Percentiles rank a stretch among this genome's conserved stretches.
phyloP scores from a whole-genome alignment of 345 rosid genomes.

The Angophora floribunda region DNA sequence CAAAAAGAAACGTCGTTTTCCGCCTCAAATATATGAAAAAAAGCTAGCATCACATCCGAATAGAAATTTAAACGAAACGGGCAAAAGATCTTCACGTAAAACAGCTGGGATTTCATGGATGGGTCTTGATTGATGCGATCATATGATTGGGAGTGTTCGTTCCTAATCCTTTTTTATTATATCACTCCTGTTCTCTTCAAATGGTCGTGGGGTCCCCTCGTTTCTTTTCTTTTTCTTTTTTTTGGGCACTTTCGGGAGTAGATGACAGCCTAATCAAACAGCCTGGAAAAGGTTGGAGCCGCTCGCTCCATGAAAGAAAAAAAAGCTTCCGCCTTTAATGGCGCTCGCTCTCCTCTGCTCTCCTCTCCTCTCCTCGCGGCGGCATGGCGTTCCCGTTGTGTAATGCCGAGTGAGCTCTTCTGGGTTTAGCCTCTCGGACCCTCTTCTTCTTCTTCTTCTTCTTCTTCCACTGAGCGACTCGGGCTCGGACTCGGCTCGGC shows the following conservation, averaged over 20 bases:
- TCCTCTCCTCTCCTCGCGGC: neutral
- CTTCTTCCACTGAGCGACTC: neutral
- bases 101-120: neutral
- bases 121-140: neutral
- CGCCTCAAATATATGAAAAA: neutral
- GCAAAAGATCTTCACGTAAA: neutral
- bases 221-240: neutral
- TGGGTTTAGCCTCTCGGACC: neutral
- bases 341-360: neutral
- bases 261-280: constrained; percentile 73
- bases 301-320: constrained; percentile 9
- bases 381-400: neutral
- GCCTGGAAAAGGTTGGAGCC: constrained; percentile 73
- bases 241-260: neutral
- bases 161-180: neutral
- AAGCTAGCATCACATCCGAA: neutral
- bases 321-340: constrained; percentile 6
- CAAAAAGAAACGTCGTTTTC: neutral
- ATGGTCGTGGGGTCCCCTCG: constrained; percentile 22
- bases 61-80: neutral
- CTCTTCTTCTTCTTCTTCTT: neutral
- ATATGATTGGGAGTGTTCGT: neutral
- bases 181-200: neutral
- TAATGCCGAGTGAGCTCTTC: neutral
- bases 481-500: neutral